Evolutionary conservation across 495 filamentous ascomycete genomes (phyloP).

Genomic region (Podospora anserina): DNA sequence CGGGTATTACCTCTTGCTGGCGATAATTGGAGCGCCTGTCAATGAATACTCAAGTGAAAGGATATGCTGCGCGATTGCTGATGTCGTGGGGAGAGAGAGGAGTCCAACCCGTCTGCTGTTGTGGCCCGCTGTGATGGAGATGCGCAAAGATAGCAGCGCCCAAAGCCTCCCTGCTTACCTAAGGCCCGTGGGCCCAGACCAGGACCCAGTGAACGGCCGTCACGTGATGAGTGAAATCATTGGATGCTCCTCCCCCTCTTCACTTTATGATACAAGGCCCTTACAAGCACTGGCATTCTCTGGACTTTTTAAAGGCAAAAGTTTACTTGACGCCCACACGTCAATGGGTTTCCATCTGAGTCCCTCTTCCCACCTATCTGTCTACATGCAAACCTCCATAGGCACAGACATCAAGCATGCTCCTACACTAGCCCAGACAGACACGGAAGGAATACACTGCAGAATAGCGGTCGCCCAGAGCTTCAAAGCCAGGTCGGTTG

Average conservation of each 20-base stretch:
- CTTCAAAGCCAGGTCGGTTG: too few species aligned
- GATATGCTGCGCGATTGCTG: slow-evolving; percentile 27
- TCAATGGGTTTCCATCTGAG: too few species aligned
- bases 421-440: not conserved
- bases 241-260: too few species aligned
- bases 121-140: slow-evolving; percentile 19
- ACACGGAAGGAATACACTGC: slow-evolving; percentile 2
- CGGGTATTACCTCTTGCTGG: slow-evolving; percentile 26
- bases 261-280: too few species aligned
- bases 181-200: not conserved
- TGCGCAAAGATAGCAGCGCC: not conserved
- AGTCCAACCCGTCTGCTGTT: slow-evolving; percentile 20
- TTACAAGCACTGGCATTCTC: too few species aligned
- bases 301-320: too few species aligned
- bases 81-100: slow-evolving; percentile 4
- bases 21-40: slow-evolving; percentile 24
- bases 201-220: not conserved
- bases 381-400: too few species aligned
- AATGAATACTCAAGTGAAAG: slow-evolving; percentile 36
- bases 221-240: not conserved
- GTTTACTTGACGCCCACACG: too few species aligned
- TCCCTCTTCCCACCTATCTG: too few species aligned
- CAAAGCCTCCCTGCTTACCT: not conserved
- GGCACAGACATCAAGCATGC: too few species aligned
- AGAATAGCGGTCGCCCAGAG: slow-evolving; percentile 6